Evolutionary conservation across 495 filamentous ascomycete species (phyloP), one percentile per base, ranked within the genome.

Genomic region (Penicillium antarcticum): DNA sequence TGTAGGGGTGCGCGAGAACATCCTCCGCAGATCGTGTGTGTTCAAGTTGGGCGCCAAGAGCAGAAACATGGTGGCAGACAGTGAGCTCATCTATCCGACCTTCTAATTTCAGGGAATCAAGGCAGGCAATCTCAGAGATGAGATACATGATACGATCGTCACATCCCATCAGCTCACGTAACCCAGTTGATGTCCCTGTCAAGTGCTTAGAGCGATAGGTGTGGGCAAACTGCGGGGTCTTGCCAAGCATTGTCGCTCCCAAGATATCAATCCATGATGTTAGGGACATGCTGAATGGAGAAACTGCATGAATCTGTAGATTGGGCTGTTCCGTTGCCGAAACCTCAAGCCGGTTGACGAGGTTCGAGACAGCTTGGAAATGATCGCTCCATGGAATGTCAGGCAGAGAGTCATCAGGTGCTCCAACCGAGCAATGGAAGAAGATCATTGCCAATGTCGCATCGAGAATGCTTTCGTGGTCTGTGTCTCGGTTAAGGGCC

Each of bases 71-170:
- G 9, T 82, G 74, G 77, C 92, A 96, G 36, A 97, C 80, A 36
- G 85, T 76, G 52, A 96, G 81, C 57, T 88, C 85, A 55, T 94
- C 87, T 38, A 84, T 52, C 69, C 91, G 85, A 35, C 86, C 87
- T 24, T 91, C 87, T 26, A 73, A 71, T 78, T 92, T 95, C 51
- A 97, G 77, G 2, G 88, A 87, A 58, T 98, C 94, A 33, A 98
- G 78, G 70, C 94, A 98, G 18, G 92, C 88, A 57, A 97, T 96
- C 65, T 98, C 94, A 2, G 91, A 96, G 62, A 98, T 96, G 53
- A 97, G 79, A 65, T 96, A 98, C 94, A 98, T 97, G 61, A 98
- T 84, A 18, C 86, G 83, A 72, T 98, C 94, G 50, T 98, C 94
- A 68, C 94, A 98, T 48, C 94, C 94, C 94, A 97, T 98, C 10